A percentile compares a stretch with the other conserved stretches of the same genome.
These are phyloP conservation scores for Cerrena zonata DNA, from an alignment of 1,284 basidiomycete genomes.

Conservation along the genomic window DNA sequence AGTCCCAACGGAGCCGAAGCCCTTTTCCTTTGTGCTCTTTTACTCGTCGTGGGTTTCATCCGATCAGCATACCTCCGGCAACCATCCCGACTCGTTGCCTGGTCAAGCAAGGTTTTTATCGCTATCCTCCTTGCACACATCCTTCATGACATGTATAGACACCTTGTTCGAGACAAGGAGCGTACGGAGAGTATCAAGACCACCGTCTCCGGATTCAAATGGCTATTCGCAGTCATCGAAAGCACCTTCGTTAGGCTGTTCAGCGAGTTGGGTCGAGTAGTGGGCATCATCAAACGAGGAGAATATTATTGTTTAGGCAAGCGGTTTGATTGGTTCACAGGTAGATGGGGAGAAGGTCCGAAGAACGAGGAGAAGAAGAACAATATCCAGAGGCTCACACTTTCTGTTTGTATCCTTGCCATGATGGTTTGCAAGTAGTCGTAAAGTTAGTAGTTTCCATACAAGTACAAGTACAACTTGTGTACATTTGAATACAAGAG, in stretches of 20 bases:
- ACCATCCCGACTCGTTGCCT: background rate
- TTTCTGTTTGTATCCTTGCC: too few relatives aligned
- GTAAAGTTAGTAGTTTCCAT: too few relatives aligned
- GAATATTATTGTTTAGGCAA: constrained; percentile 32
- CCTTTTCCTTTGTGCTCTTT: constrained; percentile 31
- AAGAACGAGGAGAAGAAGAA: too few relatives aligned
- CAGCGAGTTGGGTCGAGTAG: constrained; percentile 44
- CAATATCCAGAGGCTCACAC: too few relatives aligned
- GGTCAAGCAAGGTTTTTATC: constrained; percentile 15
- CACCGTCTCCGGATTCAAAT: constrained; percentile 29
- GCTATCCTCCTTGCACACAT: constrained; percentile 39
- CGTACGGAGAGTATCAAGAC: constrained; percentile 31
- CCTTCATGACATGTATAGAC: constrained; percentile 43
- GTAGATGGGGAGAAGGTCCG: too few relatives aligned
- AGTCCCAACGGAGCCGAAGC: constrained; percentile 48
- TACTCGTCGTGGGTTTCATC: too few relatives aligned
- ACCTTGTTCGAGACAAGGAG: constrained; percentile 37
- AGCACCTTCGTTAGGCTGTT: constrained; percentile 45
- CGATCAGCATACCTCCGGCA: constrained; percentile 17
- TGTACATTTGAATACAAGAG: too few relatives aligned
- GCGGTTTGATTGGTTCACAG: too few relatives aligned
- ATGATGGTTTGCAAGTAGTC: too few relatives aligned
- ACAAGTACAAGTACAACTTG: too few relatives aligned
- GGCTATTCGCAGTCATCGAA: constrained; percentile 41
- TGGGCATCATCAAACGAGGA: constrained; percentile 40